A percentile compares a stretch with the other conserved stretches of the same genome.
phyloP scores from a whole-genome alignment of 2,329 filamentous ascomycete species.

The Alternaria brassicicola region DNA sequence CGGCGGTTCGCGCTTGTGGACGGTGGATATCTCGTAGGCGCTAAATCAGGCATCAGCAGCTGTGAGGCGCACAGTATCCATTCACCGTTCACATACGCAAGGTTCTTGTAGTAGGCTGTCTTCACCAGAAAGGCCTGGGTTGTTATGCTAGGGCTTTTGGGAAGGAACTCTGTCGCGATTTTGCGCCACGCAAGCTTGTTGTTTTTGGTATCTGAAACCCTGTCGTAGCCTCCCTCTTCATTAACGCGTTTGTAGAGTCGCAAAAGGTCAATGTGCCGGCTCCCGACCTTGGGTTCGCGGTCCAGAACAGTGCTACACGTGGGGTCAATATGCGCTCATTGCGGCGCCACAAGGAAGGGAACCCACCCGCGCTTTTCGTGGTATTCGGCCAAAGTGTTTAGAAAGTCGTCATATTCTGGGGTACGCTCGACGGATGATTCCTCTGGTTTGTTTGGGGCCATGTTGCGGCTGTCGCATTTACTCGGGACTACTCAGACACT shows the following conservation, averaged over 20 bases:
- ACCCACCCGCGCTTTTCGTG: constrained; percentile 75
- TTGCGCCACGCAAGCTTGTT: constrained; percentile 85
- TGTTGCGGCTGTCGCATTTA: constrained; percentile 49
- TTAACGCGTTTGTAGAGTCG: constrained; percentile 80
- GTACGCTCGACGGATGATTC: constrained; percentile 57
- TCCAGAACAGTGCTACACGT: constrained; percentile 70
- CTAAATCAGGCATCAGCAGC: constrained; percentile 34
- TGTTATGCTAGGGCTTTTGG: constrained; percentile 72
- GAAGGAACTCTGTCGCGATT: constrained; percentile 76
- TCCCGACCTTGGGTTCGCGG: constrained; percentile 79
- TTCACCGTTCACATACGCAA: constrained; percentile 59
- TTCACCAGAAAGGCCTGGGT: constrained; percentile 88
- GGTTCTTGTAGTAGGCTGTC: constrained; percentile 86
- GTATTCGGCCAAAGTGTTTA: constrained; percentile 72
- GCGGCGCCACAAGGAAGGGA: constrained; percentile 17
- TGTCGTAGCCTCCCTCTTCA: constrained; percentile 82
- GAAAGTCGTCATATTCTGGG: constrained; percentile 78
- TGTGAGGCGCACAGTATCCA: not conserved
- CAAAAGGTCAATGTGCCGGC: constrained; percentile 75
- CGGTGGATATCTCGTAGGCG: constrained; percentile 81
- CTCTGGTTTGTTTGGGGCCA: constrained; percentile 53
- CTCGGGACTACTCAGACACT: constrained; percentile 19
- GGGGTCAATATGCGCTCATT: constrained; percentile 32
- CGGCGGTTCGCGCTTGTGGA: constrained; percentile 80
- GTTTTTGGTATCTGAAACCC: constrained; percentile 69